Conservation (phyloP, 169 alveolate genomes). For the Sarcocystis neurona region DNA sequence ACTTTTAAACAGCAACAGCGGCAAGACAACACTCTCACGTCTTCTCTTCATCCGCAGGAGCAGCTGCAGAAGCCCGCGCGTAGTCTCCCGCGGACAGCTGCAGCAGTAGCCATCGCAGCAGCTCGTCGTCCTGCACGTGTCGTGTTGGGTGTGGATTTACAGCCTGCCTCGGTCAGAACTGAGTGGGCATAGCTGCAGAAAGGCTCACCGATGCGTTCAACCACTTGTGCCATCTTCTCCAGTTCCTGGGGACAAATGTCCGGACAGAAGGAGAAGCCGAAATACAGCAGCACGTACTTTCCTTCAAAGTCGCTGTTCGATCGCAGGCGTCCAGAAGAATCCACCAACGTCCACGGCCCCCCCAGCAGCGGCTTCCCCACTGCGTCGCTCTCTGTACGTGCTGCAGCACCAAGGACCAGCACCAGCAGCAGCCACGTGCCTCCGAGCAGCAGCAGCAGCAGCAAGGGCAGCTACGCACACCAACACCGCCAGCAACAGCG, state of each 20-base stretch:
- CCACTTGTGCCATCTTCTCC: constrained; percentile 81
- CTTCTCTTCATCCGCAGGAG: too few species aligned
- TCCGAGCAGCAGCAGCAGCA: constrained; percentile 18
- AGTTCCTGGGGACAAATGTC: constrained; percentile 90
- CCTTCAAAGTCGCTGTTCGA: constrained; percentile 57
- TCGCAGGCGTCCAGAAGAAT: constrained; percentile 64
- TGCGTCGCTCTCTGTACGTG: constrained; percentile 36
- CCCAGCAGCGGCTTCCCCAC: constrained; percentile 85
- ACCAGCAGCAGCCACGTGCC: background rate
- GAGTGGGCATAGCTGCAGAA: too few species aligned
- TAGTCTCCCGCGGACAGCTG: too few species aligned
- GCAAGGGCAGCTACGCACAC: background rate
- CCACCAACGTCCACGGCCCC: constrained; percentile 81
- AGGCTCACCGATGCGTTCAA: constrained; percentile 70
- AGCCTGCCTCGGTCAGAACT: too few species aligned
- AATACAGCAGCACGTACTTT: constrained; percentile 61
- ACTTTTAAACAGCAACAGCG: too few species aligned
- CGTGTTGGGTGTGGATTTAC: too few species aligned
- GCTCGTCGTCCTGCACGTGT: too few species aligned
- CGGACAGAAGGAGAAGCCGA: constrained; percentile 86
- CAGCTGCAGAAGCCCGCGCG: too few species aligned
- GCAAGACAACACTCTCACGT: too few species aligned
- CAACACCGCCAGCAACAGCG: background rate
- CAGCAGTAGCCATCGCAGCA: too few species aligned
- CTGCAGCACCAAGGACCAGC: constrained; percentile 24